Percentiles rank a stretch among this genome's conserved stretches.
Evolutionary conservation across 2,329 filamentous ascomycete species (phyloP).

Genomic region (Cytospora leucostoma): DNA sequence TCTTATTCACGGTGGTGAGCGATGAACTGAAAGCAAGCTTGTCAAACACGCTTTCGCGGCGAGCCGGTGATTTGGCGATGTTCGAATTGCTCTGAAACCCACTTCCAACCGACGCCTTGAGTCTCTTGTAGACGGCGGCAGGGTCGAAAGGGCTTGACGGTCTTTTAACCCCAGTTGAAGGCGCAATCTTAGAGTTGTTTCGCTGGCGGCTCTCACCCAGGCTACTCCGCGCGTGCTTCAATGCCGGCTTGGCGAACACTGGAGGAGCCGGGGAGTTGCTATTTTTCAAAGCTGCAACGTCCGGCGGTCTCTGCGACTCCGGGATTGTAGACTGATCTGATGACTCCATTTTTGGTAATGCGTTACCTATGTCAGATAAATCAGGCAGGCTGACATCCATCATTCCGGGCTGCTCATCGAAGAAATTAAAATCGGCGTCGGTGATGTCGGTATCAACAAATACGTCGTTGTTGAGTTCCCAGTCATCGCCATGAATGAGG

Average conservation of each 20-base stretch:
- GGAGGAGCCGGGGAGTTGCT: constrained; percentile 30
- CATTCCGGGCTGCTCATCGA: constrained; percentile 62
- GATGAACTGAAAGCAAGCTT: constrained; percentile 56
- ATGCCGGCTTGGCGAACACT: constrained; percentile 60
- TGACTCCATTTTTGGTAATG: constrained; percentile 11
- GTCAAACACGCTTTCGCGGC: constrained; percentile 53
- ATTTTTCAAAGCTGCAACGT: constrained; percentile 23
- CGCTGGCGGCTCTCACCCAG: constrained; percentile 43
- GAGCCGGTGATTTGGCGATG: constrained; percentile 32
- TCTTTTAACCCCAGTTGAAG: constrained; percentile 46
- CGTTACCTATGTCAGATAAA: constrained; percentile 35
- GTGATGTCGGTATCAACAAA: constrained; percentile 76
- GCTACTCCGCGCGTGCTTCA: constrained; percentile 59
- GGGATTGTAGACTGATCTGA: constrained; percentile 29
- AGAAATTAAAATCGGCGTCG: constrained; percentile 82
- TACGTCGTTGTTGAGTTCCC: constrained; percentile 67
- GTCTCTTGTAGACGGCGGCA: constrained; percentile 59
- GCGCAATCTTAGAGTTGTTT: constrained; percentile 36
- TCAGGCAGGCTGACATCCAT: constrained; percentile 42
- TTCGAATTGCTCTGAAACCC: constrained; percentile 31
- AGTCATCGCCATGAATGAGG: constrained; percentile 56
- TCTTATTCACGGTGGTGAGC: constrained; percentile 57
- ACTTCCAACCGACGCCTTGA: constrained; percentile 49
- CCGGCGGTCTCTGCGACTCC: constrained; percentile 28
- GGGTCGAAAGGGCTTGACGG: constrained; percentile 59